These are phyloP conservation scores for Chaetoceros tenuissimus DNA, from an alignment of 108 stramenopile species.

Conservation along the genomic window DNA sequence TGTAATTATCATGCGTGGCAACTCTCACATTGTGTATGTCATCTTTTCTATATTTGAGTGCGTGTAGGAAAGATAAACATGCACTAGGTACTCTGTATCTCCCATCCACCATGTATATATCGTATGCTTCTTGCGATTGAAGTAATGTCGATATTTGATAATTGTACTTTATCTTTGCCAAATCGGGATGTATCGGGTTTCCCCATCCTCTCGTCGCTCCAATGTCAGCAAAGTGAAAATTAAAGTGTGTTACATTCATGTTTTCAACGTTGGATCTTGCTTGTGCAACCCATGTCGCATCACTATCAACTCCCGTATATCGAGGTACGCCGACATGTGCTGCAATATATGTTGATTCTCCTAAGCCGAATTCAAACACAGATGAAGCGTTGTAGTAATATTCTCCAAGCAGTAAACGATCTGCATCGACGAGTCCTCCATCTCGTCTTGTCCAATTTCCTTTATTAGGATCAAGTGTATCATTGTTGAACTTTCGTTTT, in stretches of 20 bases:
- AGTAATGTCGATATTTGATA: slow-evolving; percentile 29
- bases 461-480: slow-evolving; percentile 9
- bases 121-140: slow-evolving; percentile 24
- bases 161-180: slow-evolving; percentile 16
- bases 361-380: slow-evolving; percentile 46
- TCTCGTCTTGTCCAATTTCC: slow-evolving; percentile 3
- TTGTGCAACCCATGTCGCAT: slow-evolving; percentile 26
- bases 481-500: not conserved
- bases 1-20: slow-evolving; percentile 20
- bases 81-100: slow-evolving; percentile 29
- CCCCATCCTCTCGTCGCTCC: slow-evolving; percentile 27
- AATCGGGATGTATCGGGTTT: slow-evolving; percentile 8
- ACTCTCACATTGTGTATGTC: slow-evolving; percentile 10
- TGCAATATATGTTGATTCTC: slow-evolving; percentile 40
- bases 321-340: slow-evolving; percentile 29
- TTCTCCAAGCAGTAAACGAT: slow-evolving; percentile 23
- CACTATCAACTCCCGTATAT: slow-evolving; percentile 37
- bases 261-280: slow-evolving; percentile 4
- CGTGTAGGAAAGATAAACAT: slow-evolving; percentile 25
- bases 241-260: slow-evolving; percentile 19
- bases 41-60: slow-evolving; percentile 14
- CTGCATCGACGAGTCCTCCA: slow-evolving; percentile 30
- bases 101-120: slow-evolving; percentile 48
- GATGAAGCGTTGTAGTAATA: slow-evolving; percentile 28
- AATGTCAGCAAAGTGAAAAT: slow-evolving; percentile 38